A percentile compares a stretch with the other conserved stretches of the same genome.
Conservation (phyloP, 257 asterid genomes). For the Solanum habrochaites region DNA sequence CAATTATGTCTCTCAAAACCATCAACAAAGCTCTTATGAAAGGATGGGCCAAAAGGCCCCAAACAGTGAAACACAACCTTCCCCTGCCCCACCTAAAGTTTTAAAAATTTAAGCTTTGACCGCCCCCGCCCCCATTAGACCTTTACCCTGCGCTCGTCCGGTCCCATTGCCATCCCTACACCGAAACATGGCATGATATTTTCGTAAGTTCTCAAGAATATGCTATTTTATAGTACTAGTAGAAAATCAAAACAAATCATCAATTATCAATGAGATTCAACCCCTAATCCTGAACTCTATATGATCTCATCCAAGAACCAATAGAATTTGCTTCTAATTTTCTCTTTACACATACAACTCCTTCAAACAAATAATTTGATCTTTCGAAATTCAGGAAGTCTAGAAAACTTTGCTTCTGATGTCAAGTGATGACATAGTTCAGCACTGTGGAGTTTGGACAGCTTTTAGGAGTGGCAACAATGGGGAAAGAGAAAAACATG, state of each 20-base stretch:
- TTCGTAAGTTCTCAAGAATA: not conserved
- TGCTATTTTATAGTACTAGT: not conserved
- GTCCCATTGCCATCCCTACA: not conserved
- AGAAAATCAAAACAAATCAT: not conserved
- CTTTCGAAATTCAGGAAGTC: not conserved
- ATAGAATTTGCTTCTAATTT: not conserved
- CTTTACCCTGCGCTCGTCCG: not conserved
- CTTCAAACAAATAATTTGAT: not conserved
- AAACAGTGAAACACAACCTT: not conserved
- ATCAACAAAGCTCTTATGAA: not conserved
- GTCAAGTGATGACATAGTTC: not conserved
- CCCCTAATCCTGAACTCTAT: not conserved
- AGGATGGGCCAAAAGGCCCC: not conserved
- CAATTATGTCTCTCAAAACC: not conserved
- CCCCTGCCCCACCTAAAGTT: not conserved
- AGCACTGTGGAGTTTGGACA: not conserved
- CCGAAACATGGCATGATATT: not conserved
- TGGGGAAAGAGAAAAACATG: not conserved
- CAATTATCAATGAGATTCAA: not conserved
- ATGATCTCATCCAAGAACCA: not conserved
- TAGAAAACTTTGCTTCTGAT: not conserved
- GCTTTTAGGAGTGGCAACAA: not conserved
- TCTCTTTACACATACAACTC: not conserved
- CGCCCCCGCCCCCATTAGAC: not conserved
- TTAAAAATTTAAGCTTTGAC: not conserved